Conservation (phyloP, 2,329 filamentous ascomycete genomes). For the Ceratocystiopsis sp. region DNA sequence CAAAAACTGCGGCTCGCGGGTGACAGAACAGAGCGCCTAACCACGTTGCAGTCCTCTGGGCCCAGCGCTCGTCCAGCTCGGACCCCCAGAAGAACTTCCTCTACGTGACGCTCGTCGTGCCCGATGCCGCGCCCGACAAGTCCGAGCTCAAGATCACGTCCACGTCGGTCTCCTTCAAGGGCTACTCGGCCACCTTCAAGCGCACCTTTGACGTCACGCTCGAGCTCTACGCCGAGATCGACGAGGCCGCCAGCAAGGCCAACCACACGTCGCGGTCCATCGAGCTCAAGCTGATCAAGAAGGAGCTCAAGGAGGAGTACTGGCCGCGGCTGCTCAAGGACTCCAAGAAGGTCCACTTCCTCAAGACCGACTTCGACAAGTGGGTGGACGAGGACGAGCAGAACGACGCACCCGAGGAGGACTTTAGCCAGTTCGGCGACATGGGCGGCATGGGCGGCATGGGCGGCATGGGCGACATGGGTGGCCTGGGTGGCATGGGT, state of each 20-base stretch:
- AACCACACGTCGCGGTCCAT: slow-evolving; percentile 80
- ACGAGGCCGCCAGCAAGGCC: slow-evolving; percentile 65
- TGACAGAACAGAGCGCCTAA: neutral
- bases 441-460: slow-evolving; percentile 35
- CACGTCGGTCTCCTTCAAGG: slow-evolving; percentile 62
- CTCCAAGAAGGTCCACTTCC: slow-evolving; percentile 73
- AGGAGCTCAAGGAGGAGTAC: slow-evolving; percentile 85
- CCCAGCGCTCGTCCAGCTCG: slow-evolving; percentile 73
- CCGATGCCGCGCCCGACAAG: slow-evolving; percentile 61
- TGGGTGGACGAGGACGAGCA: slow-evolving; percentile 99
- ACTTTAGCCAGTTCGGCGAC: slow-evolving; percentile 50
- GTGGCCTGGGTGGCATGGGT: slow-evolving; percentile 34
- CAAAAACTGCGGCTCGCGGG: too few species aligned
- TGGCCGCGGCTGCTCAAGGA: slow-evolving; percentile 95
- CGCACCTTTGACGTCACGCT: slow-evolving; percentile 72
- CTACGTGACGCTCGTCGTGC: slow-evolving; percentile 79
- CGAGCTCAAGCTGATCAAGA: slow-evolving; percentile 88
- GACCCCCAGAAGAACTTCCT: slow-evolving; percentile 84
- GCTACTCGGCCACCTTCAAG: slow-evolving; percentile 70
- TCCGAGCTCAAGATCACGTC: slow-evolving; percentile 74
- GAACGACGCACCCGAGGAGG: slow-evolving; percentile 72
- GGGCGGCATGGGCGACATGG: slow-evolving; percentile 35
- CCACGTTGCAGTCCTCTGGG: slow-evolving; percentile 64
- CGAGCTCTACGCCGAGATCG: slow-evolving; percentile 82
- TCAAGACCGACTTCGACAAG: slow-evolving; percentile 97